phyloP scores from a whole-genome alignment of 2,329 filamentous ascomycete species.

The Fusarium chlamydosporum region DNA sequence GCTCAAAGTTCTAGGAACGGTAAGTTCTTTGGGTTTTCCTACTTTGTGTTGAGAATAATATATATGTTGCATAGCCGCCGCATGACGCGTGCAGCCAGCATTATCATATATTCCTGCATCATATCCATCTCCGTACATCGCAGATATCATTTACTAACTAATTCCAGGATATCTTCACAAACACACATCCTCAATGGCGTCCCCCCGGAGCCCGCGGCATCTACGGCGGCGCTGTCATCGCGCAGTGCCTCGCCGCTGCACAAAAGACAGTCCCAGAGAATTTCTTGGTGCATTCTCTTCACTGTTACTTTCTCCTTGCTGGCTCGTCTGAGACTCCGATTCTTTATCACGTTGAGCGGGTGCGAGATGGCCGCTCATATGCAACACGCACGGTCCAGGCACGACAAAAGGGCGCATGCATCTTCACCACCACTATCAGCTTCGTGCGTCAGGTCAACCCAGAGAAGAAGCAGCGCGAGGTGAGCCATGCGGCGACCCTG shows the following conservation, averaged over 20 bases:
- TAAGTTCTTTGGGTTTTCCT: slow-evolving; percentile 58
- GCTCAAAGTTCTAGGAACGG: slow-evolving; percentile 79
- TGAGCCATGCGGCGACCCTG: slow-evolving; percentile 76
- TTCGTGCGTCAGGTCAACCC: slow-evolving; percentile 79
- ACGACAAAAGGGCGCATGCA: slow-evolving; percentile 85
- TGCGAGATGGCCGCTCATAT: slow-evolving; percentile 90
- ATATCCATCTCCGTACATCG: not conserved
- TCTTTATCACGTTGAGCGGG: slow-evolving; percentile 93
- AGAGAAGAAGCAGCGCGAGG: slow-evolving; percentile 66
- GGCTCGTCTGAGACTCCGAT: slow-evolving; percentile 88
- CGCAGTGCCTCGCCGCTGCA: slow-evolving; percentile 89
- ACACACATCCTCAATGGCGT: slow-evolving; percentile 91
- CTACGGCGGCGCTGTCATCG: slow-evolving; percentile 93
- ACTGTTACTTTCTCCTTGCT: slow-evolving; percentile 98
- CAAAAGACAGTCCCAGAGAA: slow-evolving; percentile 85
- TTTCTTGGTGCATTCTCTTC: slow-evolving; percentile 94
- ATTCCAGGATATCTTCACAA: slow-evolving; percentile 88
- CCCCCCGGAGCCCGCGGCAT: slow-evolving; percentile 92
- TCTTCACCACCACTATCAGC: slow-evolving; percentile 95
- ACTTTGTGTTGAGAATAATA: not conserved
- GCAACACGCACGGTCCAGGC: slow-evolving; percentile 97
- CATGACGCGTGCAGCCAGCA: not conserved
- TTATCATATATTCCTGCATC: not conserved
- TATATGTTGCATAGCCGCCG: not conserved
- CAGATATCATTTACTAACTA: slow-evolving; percentile 8